Evolutionary conservation across 169 alveolate genomes (phyloP).

Genomic region (Plasmodium cynomolgi): DNA sequence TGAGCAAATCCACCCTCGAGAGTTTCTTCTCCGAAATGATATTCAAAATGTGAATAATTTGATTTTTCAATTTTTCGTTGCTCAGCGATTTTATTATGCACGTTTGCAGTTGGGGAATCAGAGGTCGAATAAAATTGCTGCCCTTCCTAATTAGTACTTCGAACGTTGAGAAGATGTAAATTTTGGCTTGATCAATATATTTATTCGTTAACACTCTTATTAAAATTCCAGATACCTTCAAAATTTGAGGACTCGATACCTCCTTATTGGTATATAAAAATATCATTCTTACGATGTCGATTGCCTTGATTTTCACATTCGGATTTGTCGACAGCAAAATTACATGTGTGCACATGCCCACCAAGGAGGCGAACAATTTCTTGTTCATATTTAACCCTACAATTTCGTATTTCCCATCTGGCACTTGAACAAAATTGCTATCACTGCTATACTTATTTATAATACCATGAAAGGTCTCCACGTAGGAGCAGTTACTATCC

Average conservation of each 20-base stretch:
- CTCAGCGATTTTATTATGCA: constrained; percentile 71
- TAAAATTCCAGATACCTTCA: constrained; percentile 62
- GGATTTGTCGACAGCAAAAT: constrained; percentile 38
- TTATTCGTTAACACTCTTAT: constrained; percentile 74
- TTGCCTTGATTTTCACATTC: constrained; percentile 55
- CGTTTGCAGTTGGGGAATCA: constrained; percentile 74
- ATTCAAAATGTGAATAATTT: constrained; percentile 69
- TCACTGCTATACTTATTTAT: constrained; percentile 57
- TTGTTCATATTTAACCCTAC: constrained; percentile 63
- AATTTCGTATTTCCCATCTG: constrained; percentile 69
- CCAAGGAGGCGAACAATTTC: constrained; percentile 39
- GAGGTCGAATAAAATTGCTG: constrained; percentile 45
- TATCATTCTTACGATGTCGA: constrained; percentile 44
- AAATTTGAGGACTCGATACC: constrained; percentile 19
- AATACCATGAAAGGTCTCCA: constrained; percentile 15
- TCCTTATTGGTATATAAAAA: constrained; percentile 56
- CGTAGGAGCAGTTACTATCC: constrained; percentile 7
- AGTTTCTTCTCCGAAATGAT: constrained; percentile 69
- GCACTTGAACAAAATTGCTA: constrained; percentile 26
- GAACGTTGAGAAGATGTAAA: constrained; percentile 50
- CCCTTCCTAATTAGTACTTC: constrained; percentile 71
- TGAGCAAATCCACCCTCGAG: constrained; percentile 63
- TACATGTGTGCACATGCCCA: constrained; percentile 61
- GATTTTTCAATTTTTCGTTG: constrained; percentile 72
- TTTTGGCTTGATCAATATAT: constrained; percentile 67